Base-by-base conservation (phyloP, 2,329 filamentous ascomycete genomes). In the Clarireedia hainanense region DNA sequence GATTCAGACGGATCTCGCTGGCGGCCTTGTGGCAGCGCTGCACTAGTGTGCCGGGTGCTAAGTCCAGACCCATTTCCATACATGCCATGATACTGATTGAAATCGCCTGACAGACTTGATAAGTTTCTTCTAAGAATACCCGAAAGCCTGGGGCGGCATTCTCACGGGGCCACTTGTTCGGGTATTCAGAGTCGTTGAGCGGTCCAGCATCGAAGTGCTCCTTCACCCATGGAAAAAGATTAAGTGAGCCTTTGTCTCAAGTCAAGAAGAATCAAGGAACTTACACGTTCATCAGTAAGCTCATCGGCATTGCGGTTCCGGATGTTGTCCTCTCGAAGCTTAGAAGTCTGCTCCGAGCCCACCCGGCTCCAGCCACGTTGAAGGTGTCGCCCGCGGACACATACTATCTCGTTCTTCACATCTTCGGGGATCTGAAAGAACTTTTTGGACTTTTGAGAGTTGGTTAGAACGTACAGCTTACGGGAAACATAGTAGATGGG, bases 111-210 rank as follows among this genome's bases (percentile, higher is more conserved):
- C 36, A 42, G 3, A 12, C 15, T 7, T 73, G 66, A 26, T 69
- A 80, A 60, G 78, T 77, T 10, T 60, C 57, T 14, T 64, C 72
- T 69, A 75, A 76, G 60, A 76, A 77, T 10, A 61, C 58, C 3
- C 73, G 72, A 60, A 77, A 78, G 2, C 70, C 72, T 0, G 74
- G 73, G 17, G 45, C 43, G 3, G 78, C 65, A 6, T 67, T 64
- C 15, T 75, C 67, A 0, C 73, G 71, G 4, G 74, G 66, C 75
- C 76, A 79, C 57, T 75, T 69, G 56, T 79, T 79, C 6, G 74
- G 55, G 51, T 30, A 60, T 47, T 48, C 14, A 14, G 20, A 26
- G 42, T 60, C 58, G 7, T 14, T n/a, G 4, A 43, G 10, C 7
- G 50, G 14, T 5, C 58, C 54, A 26, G 27, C 17, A 42, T 60